phyloP scores from a whole-genome alignment of 768 basidiomycete species.

The Calocera cornea region DNA sequence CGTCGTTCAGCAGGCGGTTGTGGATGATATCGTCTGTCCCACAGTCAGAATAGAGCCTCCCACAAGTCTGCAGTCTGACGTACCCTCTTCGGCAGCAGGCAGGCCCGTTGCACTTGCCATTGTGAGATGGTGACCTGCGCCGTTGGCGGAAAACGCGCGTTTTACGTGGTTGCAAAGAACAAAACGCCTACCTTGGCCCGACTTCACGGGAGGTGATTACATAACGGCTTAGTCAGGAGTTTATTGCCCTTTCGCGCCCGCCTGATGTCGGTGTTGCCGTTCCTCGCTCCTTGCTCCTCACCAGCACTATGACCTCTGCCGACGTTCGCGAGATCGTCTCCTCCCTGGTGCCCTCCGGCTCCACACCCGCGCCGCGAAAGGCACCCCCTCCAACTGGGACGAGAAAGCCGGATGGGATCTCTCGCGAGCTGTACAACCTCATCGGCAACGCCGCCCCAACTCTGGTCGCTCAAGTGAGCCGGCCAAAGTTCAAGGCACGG shows the following conservation, averaged over 20 bases:
- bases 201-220: neutral
- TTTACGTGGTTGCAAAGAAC: too few species aligned
- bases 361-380: conserved; percentile 26
- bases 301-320: conserved; percentile 33
- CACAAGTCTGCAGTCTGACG: neutral
- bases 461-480: conserved; percentile 62
- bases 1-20: conserved; percentile 69
- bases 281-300: neutral
- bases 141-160: too few species aligned
- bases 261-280: neutral
- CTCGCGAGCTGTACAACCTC: conserved; percentile 81
- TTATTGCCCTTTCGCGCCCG: neutral
- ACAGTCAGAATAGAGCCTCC: conserved; percentile 5
- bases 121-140: too few species aligned
- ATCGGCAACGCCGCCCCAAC: conserved; percentile 90
- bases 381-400: conserved; percentile 26
- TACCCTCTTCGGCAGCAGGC: conserved; percentile 20
- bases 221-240: neutral
- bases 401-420: conserved; percentile 82
- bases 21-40: conserved; percentile 61
- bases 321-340: conserved; percentile 79
- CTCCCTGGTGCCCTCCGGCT: conserved; percentile 30
- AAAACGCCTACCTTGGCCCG: too few species aligned
- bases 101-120: conserved; percentile 6
- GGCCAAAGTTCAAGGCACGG: conserved; percentile 76